Base-by-base conservation (phyloP, 1,284 basidiomycete genomes). In the Trichosporon sp. region DNA sequence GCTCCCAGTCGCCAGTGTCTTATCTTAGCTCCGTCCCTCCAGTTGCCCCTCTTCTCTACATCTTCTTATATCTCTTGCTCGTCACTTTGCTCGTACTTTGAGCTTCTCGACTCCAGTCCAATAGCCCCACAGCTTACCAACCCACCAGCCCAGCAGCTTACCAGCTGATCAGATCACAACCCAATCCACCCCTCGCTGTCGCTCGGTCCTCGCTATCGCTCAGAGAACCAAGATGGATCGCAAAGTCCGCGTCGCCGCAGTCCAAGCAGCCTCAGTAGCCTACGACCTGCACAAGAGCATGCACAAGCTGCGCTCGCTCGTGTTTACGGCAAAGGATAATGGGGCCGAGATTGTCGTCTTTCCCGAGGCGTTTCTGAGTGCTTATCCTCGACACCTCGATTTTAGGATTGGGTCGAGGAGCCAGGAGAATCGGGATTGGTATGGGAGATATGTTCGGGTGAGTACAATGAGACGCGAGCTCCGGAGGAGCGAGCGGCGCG, bases 311-410 rank as follows among this genome's bases (percentile, higher is more conserved):
- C 84, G 86, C 62, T 73, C 71, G 8, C 79, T 86, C 11, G 83
- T 84, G 13, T 81, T 74, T 19, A 73, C 85, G 7, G 86, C 86
- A 6, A 84, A 83, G 64, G 81, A 84, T 49, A 84, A 85, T 66
- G 80, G 80, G 3, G 80, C 84, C 0, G 83, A 87, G 69, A 74
- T 90, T 2, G 86, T 84, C 27, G 86, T 89, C 14, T 88, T 90
- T 71, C 89, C 88, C 2, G 88, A 90, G 74, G 89, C 87, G 19
- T 89, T 88, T 33, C 63, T 81, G 16, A 69, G 67, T 25, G 76
- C 71, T 4, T 81, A 81, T 56, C 80, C 80, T 1, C 66, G 80
- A 16, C 74, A 76, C 14, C 60, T 76, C 14, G 66, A 58, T 14
- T 77, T 78, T 49, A 52, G 58, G 10, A 70, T 78, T 37, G 75